These are phyloP conservation scores for Aspergillus olivimuriae DNA, from an alignment of 495 filamentous ascomycete species.

Conservation along the genomic window DNA sequence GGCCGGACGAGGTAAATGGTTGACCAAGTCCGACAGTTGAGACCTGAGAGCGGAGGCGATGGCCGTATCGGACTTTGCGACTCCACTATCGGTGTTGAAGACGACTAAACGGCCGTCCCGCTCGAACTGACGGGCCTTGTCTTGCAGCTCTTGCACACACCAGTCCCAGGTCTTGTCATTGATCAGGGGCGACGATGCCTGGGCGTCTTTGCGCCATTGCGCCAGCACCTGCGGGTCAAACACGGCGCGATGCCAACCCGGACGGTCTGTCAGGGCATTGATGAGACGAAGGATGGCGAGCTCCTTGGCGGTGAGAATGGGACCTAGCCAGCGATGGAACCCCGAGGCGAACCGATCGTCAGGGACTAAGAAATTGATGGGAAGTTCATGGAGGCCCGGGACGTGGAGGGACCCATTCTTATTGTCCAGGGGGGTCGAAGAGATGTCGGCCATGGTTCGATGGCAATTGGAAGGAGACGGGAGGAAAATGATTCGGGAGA, in stretches of 20 bases:
- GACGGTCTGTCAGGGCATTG: constrained; percentile 33
- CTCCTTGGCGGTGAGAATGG: constrained; percentile 24
- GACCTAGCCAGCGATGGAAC: constrained; percentile 2
- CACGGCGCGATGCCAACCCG: constrained; percentile 27
- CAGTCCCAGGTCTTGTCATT: constrained; percentile 10
- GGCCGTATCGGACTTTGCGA: constrained; percentile 8
- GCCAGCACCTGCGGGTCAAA: constrained; percentile 4
- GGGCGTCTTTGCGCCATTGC: constrained; percentile 5
- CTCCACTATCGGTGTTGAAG: constrained; percentile 6
- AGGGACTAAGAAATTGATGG: constrained; percentile 4
- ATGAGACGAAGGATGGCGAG: constrained; percentile 25
- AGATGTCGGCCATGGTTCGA: neutral
- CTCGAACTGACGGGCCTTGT: constrained; percentile 9
- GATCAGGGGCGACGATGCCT: constrained; percentile 5
- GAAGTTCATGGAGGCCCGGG: constrained; percentile 6
- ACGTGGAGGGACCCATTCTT: constrained; percentile 2
- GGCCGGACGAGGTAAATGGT: neutral
- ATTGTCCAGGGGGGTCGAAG: constrained; percentile 3
- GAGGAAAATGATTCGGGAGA: no score
- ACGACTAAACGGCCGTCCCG: constrained; percentile 3
- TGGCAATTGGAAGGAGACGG: no score
- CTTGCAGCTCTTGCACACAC: constrained; percentile 11
- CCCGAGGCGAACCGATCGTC: constrained; percentile 7
- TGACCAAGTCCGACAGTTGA: neutral
- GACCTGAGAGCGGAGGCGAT: constrained; percentile 1